Conservation (phyloP, 306 rosid species). For the Gleditsia sinensis region DNA sequence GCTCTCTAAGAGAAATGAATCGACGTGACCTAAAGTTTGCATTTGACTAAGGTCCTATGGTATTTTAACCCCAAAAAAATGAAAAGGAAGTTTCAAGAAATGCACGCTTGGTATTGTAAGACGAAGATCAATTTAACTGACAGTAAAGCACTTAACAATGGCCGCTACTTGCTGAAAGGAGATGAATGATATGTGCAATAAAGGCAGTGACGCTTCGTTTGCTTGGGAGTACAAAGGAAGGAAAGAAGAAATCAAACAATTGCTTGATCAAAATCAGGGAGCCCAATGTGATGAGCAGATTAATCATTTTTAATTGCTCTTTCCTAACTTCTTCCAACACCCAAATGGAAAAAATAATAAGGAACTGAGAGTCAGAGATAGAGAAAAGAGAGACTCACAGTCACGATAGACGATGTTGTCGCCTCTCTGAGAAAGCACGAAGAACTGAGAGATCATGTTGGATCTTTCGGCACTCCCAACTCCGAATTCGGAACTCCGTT, state of each 20-base stretch:
- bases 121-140: neutral
- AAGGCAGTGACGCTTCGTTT: neutral
- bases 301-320: neutral
- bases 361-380: neutral
- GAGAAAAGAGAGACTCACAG: conserved; percentile 47
- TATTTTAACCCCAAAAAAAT: neutral
- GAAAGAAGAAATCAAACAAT: neutral
- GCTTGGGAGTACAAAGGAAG: neutral
- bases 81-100: neutral
- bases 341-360: neutral
- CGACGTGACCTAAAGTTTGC: neutral
- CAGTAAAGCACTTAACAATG: neutral
- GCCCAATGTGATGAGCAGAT: neutral
- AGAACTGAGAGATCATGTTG: conserved; percentile 86
- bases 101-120: neutral
- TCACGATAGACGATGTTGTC: conserved; percentile 92
- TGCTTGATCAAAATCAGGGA: conserved; percentile 2
- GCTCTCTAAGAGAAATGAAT: neutral
- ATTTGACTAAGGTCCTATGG: neutral
- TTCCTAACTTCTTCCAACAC: neutral
- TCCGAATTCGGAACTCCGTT: neutral
- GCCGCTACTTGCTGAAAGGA: neutral
- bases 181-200: neutral
- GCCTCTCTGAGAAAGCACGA: conserved; percentile 94
- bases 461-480: neutral